Evolutionary conservation across 345 rosid species (phyloP).

Genomic region (Salix caprea): DNA sequence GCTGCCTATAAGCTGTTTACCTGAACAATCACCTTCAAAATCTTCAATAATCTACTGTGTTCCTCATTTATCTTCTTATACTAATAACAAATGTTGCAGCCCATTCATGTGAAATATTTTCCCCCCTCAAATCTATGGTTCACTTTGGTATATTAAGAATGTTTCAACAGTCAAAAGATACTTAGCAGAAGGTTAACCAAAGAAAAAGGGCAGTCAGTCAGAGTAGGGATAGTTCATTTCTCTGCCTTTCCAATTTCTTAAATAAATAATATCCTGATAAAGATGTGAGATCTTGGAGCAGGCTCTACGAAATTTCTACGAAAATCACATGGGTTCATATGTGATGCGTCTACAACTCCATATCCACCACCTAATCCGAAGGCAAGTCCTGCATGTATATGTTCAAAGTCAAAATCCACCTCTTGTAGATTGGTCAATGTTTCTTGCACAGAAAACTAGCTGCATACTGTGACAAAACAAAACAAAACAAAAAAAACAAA

Average conservation of each 20-base stretch:
- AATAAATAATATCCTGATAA: too few relatives aligned
- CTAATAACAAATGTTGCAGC: too few relatives aligned
- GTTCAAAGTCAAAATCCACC: not conserved
- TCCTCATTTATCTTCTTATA: too few relatives aligned
- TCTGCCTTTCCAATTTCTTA: not conserved
- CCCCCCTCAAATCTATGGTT: not conserved
- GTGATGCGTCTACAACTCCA: not conserved
- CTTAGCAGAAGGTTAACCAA: not conserved
- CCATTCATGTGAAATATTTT: too few relatives aligned
- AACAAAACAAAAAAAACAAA: too few relatives aligned
- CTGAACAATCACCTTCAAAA: too few relatives aligned
- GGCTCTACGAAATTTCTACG: not conserved
- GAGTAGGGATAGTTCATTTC: too few relatives aligned
- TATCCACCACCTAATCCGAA: not conserved
- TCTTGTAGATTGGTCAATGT: not conserved
- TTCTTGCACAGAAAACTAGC: not conserved
- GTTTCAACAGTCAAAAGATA: not conserved
- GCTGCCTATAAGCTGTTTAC: too few relatives aligned
- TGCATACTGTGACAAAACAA: too few relatives aligned
- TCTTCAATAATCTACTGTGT: not conserved
- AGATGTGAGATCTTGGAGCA: not conserved
- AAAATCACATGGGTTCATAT: not conserved
- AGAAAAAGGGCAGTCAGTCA: not conserved
- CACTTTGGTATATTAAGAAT: too few relatives aligned
- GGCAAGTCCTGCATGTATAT: not conserved